Base-by-base conservation (phyloP, 148 eudicot genomes). In the Arbutus unedo region DNA sequence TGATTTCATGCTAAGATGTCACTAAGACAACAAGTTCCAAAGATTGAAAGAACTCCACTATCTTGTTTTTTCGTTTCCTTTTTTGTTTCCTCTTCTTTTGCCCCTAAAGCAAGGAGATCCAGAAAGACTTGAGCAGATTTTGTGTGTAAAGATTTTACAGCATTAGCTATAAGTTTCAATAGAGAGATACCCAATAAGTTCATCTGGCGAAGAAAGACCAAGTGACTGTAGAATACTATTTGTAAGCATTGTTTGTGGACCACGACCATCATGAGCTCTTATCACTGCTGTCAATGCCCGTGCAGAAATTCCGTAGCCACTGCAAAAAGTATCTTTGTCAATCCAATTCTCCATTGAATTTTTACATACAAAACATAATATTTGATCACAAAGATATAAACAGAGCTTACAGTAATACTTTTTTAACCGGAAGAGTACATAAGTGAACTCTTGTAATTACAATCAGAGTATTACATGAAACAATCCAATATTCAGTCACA, bases 221-320 rank as follows among this genome's bases (percentile, higher is more conserved):
- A 93, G 92, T 4, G 85, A 82, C 62, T 88, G 84, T 78, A 92
- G 75, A 83, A 93, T 85, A 78, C 85, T 84, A 77, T 86, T 77
- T 72, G 94, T 87, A 76, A 92, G 98, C 90, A 84, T 87, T 71
- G 98, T 92, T 59, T 85, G 73, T 3, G 90, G 90, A 82, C 93
- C 98, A 84, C 98, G 95, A 59, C 98, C 98, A 89, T 93, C 98
- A 67, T 92, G 90, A 77, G 95, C 95, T 89, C 87, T 93, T 81
- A 91, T 64, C 56, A 93, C 91, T 57, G 94, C 98, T 43, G 92
- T 93, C 89, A 93, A 81, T 78, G 94, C 98, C 87, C 81, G 90
- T 81, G 98, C 93, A 70, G 98, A 93, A 84, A 93, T 93, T 79
- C 95, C 98, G 84, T 91, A 93, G 78, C 95, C 98, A 90, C 98